These are phyloP conservation scores for Lecanicillium sp. DNA, from an alignment of 2,329 filamentous ascomycete genomes.

Conservation along the genomic window DNA sequence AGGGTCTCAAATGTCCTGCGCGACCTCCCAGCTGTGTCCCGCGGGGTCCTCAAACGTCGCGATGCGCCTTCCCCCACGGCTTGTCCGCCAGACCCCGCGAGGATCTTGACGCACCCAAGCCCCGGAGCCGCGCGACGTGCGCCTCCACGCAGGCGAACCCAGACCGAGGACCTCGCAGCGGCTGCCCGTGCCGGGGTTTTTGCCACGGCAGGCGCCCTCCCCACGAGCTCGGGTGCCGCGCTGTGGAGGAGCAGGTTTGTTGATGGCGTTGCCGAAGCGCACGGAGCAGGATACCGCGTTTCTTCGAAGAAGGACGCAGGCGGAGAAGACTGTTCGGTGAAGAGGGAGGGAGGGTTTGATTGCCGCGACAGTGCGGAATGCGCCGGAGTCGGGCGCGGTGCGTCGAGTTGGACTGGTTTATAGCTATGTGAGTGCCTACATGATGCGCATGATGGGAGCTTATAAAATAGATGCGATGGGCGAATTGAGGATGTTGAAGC, in stretches of 20 bases:
- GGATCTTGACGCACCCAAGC: constrained; percentile 13
- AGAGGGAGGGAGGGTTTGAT: constrained; percentile 17
- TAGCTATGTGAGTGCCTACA: neutral
- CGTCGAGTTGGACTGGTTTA: neutral
- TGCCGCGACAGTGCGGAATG: constrained; percentile 13
- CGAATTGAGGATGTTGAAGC: too few species aligned
- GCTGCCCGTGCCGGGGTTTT: constrained; percentile 3
- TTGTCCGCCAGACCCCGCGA: constrained; percentile 13
- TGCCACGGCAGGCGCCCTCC: constrained; percentile 5
- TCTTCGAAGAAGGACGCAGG: constrained; percentile 13
- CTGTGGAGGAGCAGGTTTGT: constrained; percentile 9
- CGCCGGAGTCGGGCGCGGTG: neutral
- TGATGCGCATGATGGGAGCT: neutral
- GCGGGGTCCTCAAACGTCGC: constrained; percentile 17
- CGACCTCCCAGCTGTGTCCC: constrained; percentile 15
- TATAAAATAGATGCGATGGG: too few species aligned
- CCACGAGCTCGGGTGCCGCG: constrained; percentile 10
- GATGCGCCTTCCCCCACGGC: constrained; percentile 13
- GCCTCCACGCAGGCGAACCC: constrained; percentile 16
- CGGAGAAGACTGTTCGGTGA: constrained; percentile 16
- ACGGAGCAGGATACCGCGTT: constrained; percentile 16
- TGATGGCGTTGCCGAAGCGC: constrained; percentile 14
- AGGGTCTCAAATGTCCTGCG: constrained; percentile 8
- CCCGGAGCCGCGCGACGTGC: constrained; percentile 10
- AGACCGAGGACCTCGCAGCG: constrained; percentile 15